These are phyloP conservation scores for Zygosaccharomyces gambellarensis DNA, from an alignment of 805 yeast species.

Conservation along the genomic window DNA sequence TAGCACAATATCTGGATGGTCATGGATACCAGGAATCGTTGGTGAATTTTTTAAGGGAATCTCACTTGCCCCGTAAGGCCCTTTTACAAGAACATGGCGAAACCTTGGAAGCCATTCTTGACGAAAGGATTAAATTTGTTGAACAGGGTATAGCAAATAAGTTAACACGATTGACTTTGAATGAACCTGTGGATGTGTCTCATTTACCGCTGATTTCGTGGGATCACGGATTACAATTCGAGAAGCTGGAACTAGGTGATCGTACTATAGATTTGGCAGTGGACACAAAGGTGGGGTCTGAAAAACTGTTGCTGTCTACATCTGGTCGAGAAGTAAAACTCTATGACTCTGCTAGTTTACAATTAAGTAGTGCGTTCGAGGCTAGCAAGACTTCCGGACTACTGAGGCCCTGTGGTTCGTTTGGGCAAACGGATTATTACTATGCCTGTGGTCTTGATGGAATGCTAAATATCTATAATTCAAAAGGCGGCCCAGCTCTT, in stretches of 20 bases:
- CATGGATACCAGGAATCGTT: conserved; percentile 46
- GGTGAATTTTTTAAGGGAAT: conserved; percentile 40
- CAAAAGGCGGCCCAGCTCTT: neutral
- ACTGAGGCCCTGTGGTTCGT: conserved; percentile 22
- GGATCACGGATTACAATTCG: conserved; percentile 18
- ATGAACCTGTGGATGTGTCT: conserved; percentile 11
- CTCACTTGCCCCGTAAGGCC: conserved; percentile 11
- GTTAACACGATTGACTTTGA: conserved; percentile 16
- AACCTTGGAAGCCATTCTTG: conserved; percentile 20
- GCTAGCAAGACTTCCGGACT: conserved; percentile 13
- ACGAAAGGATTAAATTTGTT: conserved; percentile 27
- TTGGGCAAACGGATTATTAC: conserved; percentile 7
- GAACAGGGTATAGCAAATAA: conserved; percentile 14
- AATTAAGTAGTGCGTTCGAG: neutral
- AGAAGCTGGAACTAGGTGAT: neutral
- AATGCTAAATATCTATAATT: conserved; percentile 13
- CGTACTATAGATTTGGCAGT: neutral
- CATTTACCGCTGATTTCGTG: conserved; percentile 15
- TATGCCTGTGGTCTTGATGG: conserved; percentile 30
- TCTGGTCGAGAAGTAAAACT: conserved; percentile 11
- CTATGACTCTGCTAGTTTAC: conserved; percentile 1
- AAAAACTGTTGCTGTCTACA: conserved; percentile 14
- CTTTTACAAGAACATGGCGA: conserved; percentile 13
- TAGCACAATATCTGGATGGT: conserved; percentile 57
- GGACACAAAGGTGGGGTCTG: neutral